These are phyloP conservation scores for Gymnopilus dilepis DNA, from an alignment of 768 basidiomycete genomes.

Conservation along the genomic window DNA sequence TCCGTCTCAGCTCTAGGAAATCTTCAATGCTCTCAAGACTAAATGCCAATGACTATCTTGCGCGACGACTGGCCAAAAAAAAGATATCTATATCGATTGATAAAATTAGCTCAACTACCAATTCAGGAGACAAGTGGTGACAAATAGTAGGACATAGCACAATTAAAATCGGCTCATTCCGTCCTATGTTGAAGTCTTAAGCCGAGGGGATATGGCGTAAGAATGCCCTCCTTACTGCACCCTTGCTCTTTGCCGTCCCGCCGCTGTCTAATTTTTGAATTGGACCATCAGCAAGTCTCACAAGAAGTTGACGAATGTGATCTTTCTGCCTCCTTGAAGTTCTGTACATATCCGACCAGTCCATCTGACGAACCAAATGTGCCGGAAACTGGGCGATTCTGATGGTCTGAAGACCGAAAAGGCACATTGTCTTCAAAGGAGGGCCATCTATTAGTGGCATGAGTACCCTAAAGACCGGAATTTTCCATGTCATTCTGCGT, in stretches of 20 bases:
- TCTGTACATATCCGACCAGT: background rate
- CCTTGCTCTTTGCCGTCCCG: background rate
- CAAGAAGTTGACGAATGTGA: background rate
- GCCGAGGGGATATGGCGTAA: too few species aligned
- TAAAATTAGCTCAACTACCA: too few species aligned
- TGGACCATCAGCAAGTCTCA: background rate
- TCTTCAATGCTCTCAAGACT: too few species aligned
- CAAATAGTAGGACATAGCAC: too few species aligned
- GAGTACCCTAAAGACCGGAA: background rate
- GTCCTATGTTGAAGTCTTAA: too few species aligned
- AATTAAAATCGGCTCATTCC: too few species aligned
- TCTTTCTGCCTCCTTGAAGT: background rate
- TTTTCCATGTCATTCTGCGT: background rate
- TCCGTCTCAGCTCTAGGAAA: too few species aligned
- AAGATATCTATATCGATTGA: too few species aligned
- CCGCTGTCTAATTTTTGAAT: background rate
- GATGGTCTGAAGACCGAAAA: background rate
- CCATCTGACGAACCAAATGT: background rate
- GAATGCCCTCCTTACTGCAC: too few species aligned
- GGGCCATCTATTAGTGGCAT: background rate
- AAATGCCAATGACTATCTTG: too few species aligned
- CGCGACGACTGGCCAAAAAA: too few species aligned
- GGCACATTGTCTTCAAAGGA: background rate
- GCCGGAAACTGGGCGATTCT: background rate
- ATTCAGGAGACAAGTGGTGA: too few species aligned